Conservation (phyloP, 2,329 filamentous ascomycete genomes). For the Ampelomyces quisqualis region DNA sequence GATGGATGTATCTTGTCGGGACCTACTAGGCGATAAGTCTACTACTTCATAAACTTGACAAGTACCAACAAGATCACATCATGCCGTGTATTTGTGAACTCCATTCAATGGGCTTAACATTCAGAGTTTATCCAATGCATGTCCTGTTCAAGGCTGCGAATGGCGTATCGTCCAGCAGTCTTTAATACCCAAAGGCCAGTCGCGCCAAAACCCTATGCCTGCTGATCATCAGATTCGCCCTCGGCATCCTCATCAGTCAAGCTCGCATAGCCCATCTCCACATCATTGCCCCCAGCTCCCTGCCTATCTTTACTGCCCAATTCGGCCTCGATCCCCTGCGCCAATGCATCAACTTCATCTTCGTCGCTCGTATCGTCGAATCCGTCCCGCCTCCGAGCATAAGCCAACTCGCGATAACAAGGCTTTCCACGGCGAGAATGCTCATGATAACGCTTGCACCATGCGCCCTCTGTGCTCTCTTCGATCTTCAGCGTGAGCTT, state of each 20-base stretch:
- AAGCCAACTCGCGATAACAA: constrained; percentile 29
- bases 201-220: background rate
- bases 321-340: background rate
- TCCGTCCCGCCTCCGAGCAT: background rate
- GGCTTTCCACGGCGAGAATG: constrained; percentile 19
- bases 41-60: background rate
- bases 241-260: background rate
- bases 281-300: too few species aligned
- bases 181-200: background rate
- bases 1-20: constrained; percentile 35
- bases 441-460: constrained; percentile 38
- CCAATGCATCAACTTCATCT: background rate
- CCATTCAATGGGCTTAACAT: too few species aligned
- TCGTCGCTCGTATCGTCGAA: background rate
- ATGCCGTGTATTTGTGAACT: too few species aligned
- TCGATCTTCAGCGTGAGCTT: constrained; percentile 37
- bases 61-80: background rate
- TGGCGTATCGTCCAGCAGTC: background rate
- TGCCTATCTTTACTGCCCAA: background rate
- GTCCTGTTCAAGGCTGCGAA: background rate
- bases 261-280: background rate
- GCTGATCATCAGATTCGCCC: background rate
- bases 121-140: too few species aligned
- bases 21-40: constrained; percentile 1
- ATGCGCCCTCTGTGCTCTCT: constrained; percentile 25